phyloP scores from a whole-genome alignment of 2,329 filamentous ascomycete species.

The Colletotrichum sp. region DNA sequence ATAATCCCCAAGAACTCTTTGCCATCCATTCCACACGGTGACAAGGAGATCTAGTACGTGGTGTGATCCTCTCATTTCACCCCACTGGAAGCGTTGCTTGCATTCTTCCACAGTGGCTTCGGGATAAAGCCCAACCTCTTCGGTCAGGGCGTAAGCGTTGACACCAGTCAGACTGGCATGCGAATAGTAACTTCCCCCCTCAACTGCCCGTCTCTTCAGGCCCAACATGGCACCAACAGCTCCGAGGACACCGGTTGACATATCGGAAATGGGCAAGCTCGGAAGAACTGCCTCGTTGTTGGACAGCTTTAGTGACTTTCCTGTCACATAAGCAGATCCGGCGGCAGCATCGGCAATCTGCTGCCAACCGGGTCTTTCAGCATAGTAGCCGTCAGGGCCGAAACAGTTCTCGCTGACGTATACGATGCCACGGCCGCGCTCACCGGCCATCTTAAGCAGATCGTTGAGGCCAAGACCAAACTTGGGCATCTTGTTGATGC shows the following conservation, averaged over 20 bases:
- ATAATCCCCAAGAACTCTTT: not conserved
- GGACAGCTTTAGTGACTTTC: constrained; percentile 28
- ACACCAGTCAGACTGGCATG: constrained; percentile 32
- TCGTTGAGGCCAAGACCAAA: constrained; percentile 45
- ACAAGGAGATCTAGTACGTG: constrained; percentile 11
- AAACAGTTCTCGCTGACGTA: constrained; percentile 18
- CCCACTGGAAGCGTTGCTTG: constrained; percentile 14
- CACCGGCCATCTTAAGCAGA: constrained; percentile 39
- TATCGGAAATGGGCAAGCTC: constrained; percentile 38
- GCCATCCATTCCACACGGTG: constrained; percentile 12
- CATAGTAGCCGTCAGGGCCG: constrained; percentile 12
- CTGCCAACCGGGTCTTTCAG: constrained; percentile 12
- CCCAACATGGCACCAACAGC: constrained; percentile 36
- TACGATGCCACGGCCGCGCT: constrained; percentile 9
- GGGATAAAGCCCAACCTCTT: constrained; percentile 36
- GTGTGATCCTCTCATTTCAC: constrained; percentile 10
- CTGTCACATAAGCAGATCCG: constrained; percentile 36
- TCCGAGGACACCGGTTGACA: constrained; percentile 37
- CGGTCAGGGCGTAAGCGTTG: constrained; percentile 29
- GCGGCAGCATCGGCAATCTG: constrained; percentile 29
- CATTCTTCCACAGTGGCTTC: not conserved
- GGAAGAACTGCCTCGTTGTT: constrained; percentile 33
- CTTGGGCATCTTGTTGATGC: constrained; percentile 45
- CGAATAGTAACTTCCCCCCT: constrained; percentile 36
- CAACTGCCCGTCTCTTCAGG: constrained; percentile 32